Evolutionary conservation across 257 asterid genomes (phyloP), one percentile per base, ranked within the genome.

Genomic region (Rauvolfia tetraphylla): DNA sequence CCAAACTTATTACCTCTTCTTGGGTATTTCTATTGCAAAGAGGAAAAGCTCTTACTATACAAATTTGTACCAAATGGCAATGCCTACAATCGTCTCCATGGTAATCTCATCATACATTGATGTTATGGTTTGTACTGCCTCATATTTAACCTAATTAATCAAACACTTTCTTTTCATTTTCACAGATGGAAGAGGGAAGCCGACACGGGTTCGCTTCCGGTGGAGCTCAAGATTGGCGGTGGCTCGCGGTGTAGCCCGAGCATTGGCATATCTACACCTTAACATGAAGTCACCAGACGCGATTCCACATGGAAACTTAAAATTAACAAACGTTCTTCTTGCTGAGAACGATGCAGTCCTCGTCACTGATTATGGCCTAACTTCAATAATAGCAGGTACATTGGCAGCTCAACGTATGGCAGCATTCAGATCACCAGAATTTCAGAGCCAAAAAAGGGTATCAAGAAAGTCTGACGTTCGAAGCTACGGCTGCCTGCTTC

Each of bases 271-370:
- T 77, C 90, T 92, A 15, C 96, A 92, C 87, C 66, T 61, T 66
- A 82, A 79, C 81, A 61, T 81, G 44, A 75, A 81, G 42, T 82
- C 89, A 25, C 78, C 86, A 54, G 44, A 78, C 73, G 66, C 82
- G 20, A 88, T 87, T 20, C 93, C 96, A 4, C 97, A 92, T 65
- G 96, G 97, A 33, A 90, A 92, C 81, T 84, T 92, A 0, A 90
- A 88, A 76, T 81, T 92, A 49, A 79, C 96, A 6, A 92, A 92
- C 71, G 91, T 92, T 31, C 92, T 92, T 33, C 84, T 92, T 2
- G 89, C 81, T 34, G 87, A 87, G 27, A 80, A 84, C 33, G 89
- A 87, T 7, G 78, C 42, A 12, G 77, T 83, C 48, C 81, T 85
- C 0, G 89, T 92, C 18, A 33, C 93, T 2, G 97, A 92, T 79